Conservation (phyloP, 73 alveolate species). For the Tetrahymena thermophila region DNA sequence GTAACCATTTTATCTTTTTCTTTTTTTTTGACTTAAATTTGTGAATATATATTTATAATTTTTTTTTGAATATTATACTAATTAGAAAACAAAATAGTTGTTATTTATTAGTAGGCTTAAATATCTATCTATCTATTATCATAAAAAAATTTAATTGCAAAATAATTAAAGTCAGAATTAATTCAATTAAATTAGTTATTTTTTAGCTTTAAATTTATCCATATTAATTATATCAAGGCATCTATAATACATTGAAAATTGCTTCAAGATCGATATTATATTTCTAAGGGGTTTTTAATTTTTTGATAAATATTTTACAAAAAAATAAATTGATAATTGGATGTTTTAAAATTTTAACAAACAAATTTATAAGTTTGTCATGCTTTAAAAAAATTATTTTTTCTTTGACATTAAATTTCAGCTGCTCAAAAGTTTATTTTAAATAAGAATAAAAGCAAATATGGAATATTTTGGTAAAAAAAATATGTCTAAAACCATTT, state of each 20-base stretch:
- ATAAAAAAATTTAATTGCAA: no score
- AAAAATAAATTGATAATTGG: no score
- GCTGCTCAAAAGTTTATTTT: no score
- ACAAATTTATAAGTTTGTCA: no score
- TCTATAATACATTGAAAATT: not conserved
- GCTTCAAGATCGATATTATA: not conserved
- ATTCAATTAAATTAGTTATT: not conserved
- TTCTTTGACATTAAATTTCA: no score
- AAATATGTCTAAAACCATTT: no score
- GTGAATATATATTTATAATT: not conserved
- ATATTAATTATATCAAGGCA: not conserved
- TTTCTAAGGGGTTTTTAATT: not conserved
- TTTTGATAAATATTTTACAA: not conserved
- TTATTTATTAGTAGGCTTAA: not conserved
- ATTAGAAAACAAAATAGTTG: not conserved
- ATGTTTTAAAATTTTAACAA: no score
- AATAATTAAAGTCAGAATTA: no score
- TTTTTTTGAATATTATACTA: not conserved
- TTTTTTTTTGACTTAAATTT: not conserved
- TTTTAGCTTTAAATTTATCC: not conserved
- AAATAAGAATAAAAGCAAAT: no score
- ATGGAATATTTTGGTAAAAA: no score
- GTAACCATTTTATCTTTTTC: constrained; percentile 14
- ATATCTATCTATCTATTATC: not conserved
- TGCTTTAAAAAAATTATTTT: no score